These are phyloP conservation scores for Ganoderma lucidum DNA, from an alignment of 1,284 basidiomycete species.

Conservation along the genomic window DNA sequence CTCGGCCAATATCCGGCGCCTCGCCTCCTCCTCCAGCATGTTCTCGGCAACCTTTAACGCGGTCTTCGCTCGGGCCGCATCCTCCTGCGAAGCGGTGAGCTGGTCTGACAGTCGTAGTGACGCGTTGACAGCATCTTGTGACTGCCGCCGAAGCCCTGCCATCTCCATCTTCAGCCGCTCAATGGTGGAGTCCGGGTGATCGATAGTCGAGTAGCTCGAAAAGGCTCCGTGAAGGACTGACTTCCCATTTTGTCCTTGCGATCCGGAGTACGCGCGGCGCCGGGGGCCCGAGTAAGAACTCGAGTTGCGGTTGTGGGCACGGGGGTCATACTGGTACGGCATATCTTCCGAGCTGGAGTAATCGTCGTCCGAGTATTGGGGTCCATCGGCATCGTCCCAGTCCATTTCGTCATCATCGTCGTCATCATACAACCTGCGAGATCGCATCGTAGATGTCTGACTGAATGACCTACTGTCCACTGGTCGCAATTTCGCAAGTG, in stretches of 20 bases:
- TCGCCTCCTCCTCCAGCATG: conserved; percentile 65
- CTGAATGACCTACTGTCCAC: conserved; percentile 43
- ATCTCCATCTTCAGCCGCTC: conserved; percentile 71
- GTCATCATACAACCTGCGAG: conserved; percentile 36
- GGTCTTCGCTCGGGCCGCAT: conserved; percentile 59
- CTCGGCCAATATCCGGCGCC: conserved; percentile 65
- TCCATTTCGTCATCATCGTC: conserved; percentile 44
- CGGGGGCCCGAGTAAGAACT: conserved; percentile 34
- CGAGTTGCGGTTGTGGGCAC: conserved; percentile 43
- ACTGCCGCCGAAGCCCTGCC: conserved; percentile 64
- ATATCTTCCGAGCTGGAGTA: conserved; percentile 72
- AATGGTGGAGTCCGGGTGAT: conserved; percentile 45
- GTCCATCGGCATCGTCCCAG: conserved; percentile 35
- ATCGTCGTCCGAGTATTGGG: conserved; percentile 42
- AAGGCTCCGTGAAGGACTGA: conserved; percentile 39
- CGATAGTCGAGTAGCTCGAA: conserved; percentile 32
- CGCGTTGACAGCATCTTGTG: conserved; percentile 68
- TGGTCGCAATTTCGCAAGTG: conserved; percentile 40
- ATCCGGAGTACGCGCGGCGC: conserved; percentile 26
- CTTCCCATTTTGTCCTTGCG: conserved; percentile 27
- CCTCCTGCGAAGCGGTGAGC: conserved; percentile 66
- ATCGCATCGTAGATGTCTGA: conserved; percentile 36
- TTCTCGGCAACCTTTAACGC: conserved; percentile 60
- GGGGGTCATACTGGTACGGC: conserved; percentile 53
- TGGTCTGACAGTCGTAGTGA: conserved; percentile 70